Evolutionary conservation across 2,329 filamentous ascomycete species (phyloP), one percentile per base, ranked within the genome.

Genomic region (Sordariomycetes sp.): DNA sequence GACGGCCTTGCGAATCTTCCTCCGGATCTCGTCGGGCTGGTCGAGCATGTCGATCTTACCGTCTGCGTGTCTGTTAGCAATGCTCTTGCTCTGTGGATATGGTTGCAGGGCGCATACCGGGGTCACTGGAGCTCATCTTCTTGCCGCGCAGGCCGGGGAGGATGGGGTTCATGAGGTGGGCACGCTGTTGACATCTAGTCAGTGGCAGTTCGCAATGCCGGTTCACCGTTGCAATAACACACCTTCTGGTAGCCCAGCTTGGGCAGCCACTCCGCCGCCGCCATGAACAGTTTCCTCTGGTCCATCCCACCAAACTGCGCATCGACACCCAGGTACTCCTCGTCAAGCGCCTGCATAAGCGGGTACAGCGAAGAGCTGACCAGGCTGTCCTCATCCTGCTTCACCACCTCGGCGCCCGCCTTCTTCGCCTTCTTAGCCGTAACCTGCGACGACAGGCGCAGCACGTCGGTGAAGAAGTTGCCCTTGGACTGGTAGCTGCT

Each of bases 11-110:
- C 85, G 85, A 56, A 95, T 76, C 77, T 96, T 96, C 76, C 87
- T 90, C 63, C 79, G 75, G 15, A 97, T 86, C 1, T 74, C 72
- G 0, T 95, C 89, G 0, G 87, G 75, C 0, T 80, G 63, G 66
- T 97, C 94, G 20, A 97, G 80, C n/a, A 97, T 78, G 67, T 97
- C 94, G 62, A 97, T 95, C 74, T 96, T 96, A 66, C 84, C 89
- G 70, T 91, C 86, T 64, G 82, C 72, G 59, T 86, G 82, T 64
- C 82, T 86, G 13, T 45, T n/a, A n/a, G 85, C 80, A 65, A 81
- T 86, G 90, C 96, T 96, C 76, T 96, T 96, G 61, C 83, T 86
- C 42, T 7, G n/a, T 7, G 39, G n/a, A 71, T 70, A 69, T 72
- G 48, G 2, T 50, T 10, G 20, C n/a, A n/a, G n/a, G 45, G 35